A percentile compares a stretch with the other conserved stretches of the same genome.
Evolutionary conservation across 805 yeast species (phyloP).

Genomic region (Lipomyces kockii): DNA sequence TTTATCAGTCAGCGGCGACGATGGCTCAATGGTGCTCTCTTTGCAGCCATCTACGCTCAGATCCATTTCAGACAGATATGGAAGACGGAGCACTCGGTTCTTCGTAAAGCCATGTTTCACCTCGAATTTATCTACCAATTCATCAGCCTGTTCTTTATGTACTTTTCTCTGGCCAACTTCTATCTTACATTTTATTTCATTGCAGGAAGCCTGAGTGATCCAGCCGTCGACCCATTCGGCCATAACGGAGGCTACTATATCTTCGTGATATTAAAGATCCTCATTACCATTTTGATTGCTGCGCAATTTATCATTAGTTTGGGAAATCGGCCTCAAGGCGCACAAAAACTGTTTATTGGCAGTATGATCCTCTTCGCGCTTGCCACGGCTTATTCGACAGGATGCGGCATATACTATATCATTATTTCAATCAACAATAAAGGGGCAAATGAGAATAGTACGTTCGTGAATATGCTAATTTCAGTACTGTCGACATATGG

Average conservation of each 20-base stretch:
- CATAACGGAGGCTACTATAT: slow-evolving; percentile 74
- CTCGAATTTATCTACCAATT: slow-evolving; percentile 89
- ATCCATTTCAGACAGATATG: slow-evolving; percentile 85
- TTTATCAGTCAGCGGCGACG: slow-evolving; percentile 95
- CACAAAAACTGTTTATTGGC: slow-evolving; percentile 62
- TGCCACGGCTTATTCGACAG: slow-evolving; percentile 79
- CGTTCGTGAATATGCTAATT: slow-evolving; percentile 76
- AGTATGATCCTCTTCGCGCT: slow-evolving; percentile 74
- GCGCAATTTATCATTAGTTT: slow-evolving; percentile 90
- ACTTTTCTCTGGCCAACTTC: slow-evolving; percentile 91
- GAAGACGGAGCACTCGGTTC: slow-evolving; percentile 80
- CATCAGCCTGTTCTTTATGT: slow-evolving; percentile 77
- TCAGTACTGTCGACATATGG: slow-evolving; percentile 92
- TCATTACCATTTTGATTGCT: slow-evolving; percentile 78
- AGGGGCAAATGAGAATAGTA: slow-evolving; percentile 48
- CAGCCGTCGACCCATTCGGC: slow-evolving; percentile 52
- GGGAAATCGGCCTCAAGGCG: slow-evolving; percentile 97
- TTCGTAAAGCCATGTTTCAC: slow-evolving; percentile 81
- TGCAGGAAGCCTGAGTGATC: slow-evolving; percentile 75
- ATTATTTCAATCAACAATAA: slow-evolving; percentile 52
- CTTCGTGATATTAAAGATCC: slow-evolving; percentile 83
- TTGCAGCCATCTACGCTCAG: slow-evolving; percentile 91
- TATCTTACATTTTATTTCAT: slow-evolving; percentile 90
- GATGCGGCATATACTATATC: slow-evolving; percentile 83
- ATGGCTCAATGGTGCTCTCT: slow-evolving; percentile 97